Conservation (phyloP, 768 basidiomycete species). For the Mrakia blollopis region DNA sequence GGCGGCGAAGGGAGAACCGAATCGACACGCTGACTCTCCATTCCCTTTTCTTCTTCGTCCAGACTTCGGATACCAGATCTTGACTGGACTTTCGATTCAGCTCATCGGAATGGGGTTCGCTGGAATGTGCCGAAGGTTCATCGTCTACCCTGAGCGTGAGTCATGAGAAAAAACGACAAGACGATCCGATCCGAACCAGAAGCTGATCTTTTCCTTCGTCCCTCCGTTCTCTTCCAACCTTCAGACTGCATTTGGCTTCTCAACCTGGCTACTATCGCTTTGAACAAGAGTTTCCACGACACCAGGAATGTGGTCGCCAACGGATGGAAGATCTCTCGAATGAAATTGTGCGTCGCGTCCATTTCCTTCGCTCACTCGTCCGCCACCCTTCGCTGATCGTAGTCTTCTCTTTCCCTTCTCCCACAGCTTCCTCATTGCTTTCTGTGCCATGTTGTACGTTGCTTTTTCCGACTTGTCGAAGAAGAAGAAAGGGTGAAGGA, state of each 20-base stretch:
- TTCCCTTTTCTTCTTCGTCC: not conserved
- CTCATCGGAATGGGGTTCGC: conserved; percentile 38
- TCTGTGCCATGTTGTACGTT: conserved; percentile 28
- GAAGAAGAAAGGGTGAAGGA: not conserved
- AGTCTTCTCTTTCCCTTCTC: too few species aligned
- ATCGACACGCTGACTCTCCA: not conserved
- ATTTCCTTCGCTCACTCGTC: too few species aligned
- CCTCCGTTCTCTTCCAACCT: not conserved
- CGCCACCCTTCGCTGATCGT: too few species aligned
- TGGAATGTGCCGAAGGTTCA: conserved; percentile 35
- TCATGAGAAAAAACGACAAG: too few species aligned
- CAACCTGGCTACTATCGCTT: conserved; percentile 40
- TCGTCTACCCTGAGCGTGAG: conserved; percentile 35
- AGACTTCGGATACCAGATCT: conserved; percentile 33
- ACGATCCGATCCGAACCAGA: too few species aligned
- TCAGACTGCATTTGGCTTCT: conserved; percentile 39
- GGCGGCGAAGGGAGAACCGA: not conserved
- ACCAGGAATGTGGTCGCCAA: conserved; percentile 36
- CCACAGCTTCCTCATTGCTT: conserved; percentile 31
- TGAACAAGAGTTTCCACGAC: conserved; percentile 39
- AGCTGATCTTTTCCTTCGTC: not conserved
- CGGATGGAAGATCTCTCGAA: conserved; percentile 37
- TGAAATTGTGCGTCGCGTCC: conserved; percentile 11
- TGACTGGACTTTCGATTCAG: conserved; percentile 32
- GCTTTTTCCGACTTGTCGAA: not conserved